Conservation (phyloP, 2,329 filamentous ascomycete genomes). For the Aspergillus jensenii region DNA sequence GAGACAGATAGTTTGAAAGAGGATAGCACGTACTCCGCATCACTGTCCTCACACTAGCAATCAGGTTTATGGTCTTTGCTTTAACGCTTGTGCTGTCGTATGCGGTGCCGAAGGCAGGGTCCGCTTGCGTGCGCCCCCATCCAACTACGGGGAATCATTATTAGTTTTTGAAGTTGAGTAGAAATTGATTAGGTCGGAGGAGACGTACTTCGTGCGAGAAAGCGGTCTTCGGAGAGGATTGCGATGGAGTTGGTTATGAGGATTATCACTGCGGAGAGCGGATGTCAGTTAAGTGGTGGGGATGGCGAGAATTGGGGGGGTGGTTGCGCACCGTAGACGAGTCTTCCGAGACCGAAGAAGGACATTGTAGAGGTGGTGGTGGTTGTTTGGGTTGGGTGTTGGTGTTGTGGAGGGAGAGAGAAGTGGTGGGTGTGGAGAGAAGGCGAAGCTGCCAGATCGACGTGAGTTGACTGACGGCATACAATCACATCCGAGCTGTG, state of each 20-base stretch:
- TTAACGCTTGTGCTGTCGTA: constrained; percentile 76
- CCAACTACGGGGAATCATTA: constrained; percentile 62
- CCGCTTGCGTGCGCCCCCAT: constrained; percentile 63
- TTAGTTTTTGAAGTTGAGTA: constrained; percentile 8
- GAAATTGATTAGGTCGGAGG: not conserved
- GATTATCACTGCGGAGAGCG: constrained; percentile 61
- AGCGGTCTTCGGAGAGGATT: constrained; percentile 90
- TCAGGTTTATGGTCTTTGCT: constrained; percentile 83
- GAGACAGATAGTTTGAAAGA: not conserved
- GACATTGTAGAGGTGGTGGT: constrained; percentile 56
- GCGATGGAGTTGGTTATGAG: constrained; percentile 93
- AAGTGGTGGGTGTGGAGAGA: constrained; percentile 2
- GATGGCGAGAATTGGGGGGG: constrained; percentile 2
- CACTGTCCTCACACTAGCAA: constrained; percentile 83
- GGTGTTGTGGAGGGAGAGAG: not conserved
- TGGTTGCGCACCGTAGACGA: constrained; percentile 65
- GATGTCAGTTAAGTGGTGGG: constrained; percentile 1
- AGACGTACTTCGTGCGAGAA: constrained; percentile 71
- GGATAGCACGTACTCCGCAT: constrained; percentile 74
- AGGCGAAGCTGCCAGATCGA: constrained; percentile 14
- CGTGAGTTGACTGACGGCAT: constrained; percentile 7
- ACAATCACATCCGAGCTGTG: not conserved
- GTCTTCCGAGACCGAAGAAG: constrained; percentile 67
- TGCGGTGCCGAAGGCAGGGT: constrained; percentile 75
- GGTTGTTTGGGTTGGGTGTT: not conserved